Conservation (phyloP, 2,329 filamentous ascomycete genomes). For the Talaromyces islandicus region DNA sequence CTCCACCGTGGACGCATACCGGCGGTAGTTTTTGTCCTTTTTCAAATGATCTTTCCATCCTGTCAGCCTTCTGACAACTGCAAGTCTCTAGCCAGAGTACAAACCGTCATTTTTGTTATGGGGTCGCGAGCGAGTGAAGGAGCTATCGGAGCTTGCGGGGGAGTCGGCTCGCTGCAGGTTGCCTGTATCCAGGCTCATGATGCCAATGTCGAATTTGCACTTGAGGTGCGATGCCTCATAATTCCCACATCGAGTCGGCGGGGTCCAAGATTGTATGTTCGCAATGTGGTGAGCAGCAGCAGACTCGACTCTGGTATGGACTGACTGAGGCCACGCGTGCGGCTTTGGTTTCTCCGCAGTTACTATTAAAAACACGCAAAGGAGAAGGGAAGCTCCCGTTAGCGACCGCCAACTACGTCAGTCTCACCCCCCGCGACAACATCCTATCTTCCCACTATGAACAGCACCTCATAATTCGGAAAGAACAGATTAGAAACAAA, state of each 20-base stretch:
- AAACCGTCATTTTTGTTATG: slow-evolving; percentile 66
- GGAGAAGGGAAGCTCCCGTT: not conserved
- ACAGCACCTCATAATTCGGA: not conserved
- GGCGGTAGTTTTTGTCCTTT: slow-evolving; percentile 67
- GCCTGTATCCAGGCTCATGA: slow-evolving; percentile 39
- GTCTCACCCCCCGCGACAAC: not conserved
- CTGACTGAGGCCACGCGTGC: slow-evolving; percentile 19
- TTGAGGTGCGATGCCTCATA: slow-evolving; percentile 28
- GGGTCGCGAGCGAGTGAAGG: slow-evolving; percentile 71
- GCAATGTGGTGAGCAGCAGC: slow-evolving; percentile 8
- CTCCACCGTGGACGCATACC: slow-evolving; percentile 85
- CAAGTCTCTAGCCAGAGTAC: slow-evolving; percentile 17
- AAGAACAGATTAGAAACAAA: not conserved
- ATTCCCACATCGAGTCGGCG: slow-evolving; percentile 17
- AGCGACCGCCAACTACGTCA: slow-evolving; percentile 3
- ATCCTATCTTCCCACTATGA: not conserved
- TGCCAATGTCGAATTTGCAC: slow-evolving; percentile 24
- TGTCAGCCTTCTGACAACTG: not conserved
- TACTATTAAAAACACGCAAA: slow-evolving; percentile 10
- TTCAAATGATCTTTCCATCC: slow-evolving; percentile 30
- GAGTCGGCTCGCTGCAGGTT: slow-evolving; percentile 48
- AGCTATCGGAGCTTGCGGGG: slow-evolving; percentile 78
- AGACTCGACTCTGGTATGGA: slow-evolving; percentile 13
- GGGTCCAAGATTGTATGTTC: not conserved
- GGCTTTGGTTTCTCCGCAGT: slow-evolving; percentile 9